Percentiles rank a stretch among this genome's conserved stretches.
Conservation (phyloP, 331 rosid species). For the Pyrus hybrid region DNA sequence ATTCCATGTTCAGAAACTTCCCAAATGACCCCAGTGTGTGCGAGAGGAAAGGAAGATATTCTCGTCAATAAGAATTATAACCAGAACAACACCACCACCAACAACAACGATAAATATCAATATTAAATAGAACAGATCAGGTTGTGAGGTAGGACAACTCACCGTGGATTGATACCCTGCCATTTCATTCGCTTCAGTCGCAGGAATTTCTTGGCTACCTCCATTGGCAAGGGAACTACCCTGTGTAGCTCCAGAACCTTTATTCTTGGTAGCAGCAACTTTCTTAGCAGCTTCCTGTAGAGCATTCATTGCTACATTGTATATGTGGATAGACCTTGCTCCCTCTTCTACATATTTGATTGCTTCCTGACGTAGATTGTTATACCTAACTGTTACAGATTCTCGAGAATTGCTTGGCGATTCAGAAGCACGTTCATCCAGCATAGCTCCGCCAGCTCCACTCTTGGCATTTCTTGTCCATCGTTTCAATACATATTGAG, state of each 20-base stretch:
- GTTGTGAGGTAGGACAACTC: conserved; percentile 18
- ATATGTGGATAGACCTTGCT: conserved; percentile 69
- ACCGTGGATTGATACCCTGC: conserved; percentile 44
- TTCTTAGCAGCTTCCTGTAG: conserved; percentile 74
- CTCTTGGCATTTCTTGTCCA: conserved; percentile 80
- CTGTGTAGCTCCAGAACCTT: conserved; percentile 29
- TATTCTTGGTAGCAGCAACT: conserved; percentile 48
- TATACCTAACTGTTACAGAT: conserved; percentile 48
- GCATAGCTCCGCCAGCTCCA: conserved; percentile 46
- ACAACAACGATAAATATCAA: not conserved
- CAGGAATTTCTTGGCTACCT: conserved; percentile 38
- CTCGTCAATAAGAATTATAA: not conserved
- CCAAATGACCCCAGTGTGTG: not conserved
- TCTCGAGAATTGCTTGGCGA: conserved; percentile 42
- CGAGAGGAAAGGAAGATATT: not conserved
- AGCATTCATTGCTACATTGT: conserved; percentile 75
- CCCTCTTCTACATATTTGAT: conserved; percentile 89
- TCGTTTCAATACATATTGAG: conserved; percentile 72
- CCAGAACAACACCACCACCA: not conserved
- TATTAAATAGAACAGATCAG: not conserved
- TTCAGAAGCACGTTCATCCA: conserved; percentile 47
- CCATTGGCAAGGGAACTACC: conserved; percentile 44
- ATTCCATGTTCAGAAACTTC: not conserved
- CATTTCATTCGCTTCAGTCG: conserved; percentile 42
- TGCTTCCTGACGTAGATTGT: conserved; percentile 80